Base-by-base conservation (phyloP, 805 yeast species). In the Yamadazyma nakazawae region DNA sequence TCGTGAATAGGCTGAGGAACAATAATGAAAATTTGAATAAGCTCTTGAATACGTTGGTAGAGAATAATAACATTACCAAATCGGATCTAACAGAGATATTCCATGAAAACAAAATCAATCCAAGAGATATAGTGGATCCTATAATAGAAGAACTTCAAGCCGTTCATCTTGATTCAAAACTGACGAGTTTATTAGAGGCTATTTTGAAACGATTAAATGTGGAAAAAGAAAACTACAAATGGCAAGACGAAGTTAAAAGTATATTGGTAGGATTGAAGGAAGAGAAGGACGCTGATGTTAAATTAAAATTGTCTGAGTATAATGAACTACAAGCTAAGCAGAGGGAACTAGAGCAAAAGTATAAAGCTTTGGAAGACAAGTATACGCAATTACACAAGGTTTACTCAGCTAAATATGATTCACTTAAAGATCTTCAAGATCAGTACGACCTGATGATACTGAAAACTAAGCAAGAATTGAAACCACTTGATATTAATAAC, bases 1-100 rank as follows among this genome's bases (percentile, higher is more conserved):
- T 71, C 39, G 59, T 58, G 19, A 73, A 68, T 35, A 54, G 75
- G 26, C 70, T 66, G 66, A 70, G 66, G 54, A 69, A 66, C 51
- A 70, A 71, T 50, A 69, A 71, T 50, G 64, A 61, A 45, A 52
- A 66, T 47, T 63, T 70, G 58, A 68, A 62, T 46, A 62, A 60
- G 48, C 56, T 70, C 35, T 59, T 71, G 12, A 58, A 61, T 19
- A 63, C 63, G 38, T 60, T 71, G 25, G 64, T 70, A 10, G 52
- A 56, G n/a, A 70, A 69, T 28, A 43, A 36, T 18, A 24, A 31
- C 25, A 30, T 34, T 46, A 40, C 50, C 37, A 50, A 14, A 40
- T 26, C 16, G 34, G 56, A 28, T 55, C 56, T 24, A 49, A 47
- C 25, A 26, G 54, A 16, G 56, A 56, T 43, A 10, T 34, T 46